These are phyloP conservation scores for Salvia rosmarinus DNA, from an alignment of 257 asterid species.

Conservation along the genomic window DNA sequence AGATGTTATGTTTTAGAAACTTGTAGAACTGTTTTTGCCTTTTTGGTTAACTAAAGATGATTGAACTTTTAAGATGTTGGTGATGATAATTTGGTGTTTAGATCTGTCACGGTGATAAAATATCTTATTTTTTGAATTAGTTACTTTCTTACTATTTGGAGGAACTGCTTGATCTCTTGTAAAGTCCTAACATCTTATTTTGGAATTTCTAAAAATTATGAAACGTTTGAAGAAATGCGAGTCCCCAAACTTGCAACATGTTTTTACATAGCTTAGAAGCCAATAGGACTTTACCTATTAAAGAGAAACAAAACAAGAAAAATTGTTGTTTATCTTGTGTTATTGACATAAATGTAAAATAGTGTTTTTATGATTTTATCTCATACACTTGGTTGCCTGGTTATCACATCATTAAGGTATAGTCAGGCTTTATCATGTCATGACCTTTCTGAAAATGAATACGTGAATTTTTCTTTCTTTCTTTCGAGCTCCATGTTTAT, in stretches of 20 bases:
- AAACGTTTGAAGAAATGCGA: background rate
- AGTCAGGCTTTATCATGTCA: background rate
- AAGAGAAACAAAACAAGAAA: background rate
- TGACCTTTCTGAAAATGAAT: background rate
- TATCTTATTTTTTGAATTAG: background rate
- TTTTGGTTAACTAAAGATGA: background rate
- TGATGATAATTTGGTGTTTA: no score
- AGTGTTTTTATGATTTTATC: background rate
- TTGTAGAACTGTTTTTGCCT: background rate
- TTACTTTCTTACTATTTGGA: background rate
- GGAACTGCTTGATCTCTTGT: background rate
- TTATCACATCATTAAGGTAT: background rate
- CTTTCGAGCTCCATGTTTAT: constrained; percentile 15
- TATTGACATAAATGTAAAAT: background rate
- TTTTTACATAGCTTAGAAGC: no score
- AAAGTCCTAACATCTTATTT: background rate
- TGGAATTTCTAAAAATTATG: background rate
- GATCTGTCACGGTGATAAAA: background rate
- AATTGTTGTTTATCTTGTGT: background rate
- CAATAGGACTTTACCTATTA: background rate
- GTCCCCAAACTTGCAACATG: background rate
- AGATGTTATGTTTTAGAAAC: background rate
- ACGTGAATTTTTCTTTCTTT: background rate
- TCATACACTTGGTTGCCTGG: background rate
- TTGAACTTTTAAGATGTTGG: background rate